phyloP scores from a whole-genome alignment of 768 basidiomycete genomes.

The Postia placenta region DNA sequence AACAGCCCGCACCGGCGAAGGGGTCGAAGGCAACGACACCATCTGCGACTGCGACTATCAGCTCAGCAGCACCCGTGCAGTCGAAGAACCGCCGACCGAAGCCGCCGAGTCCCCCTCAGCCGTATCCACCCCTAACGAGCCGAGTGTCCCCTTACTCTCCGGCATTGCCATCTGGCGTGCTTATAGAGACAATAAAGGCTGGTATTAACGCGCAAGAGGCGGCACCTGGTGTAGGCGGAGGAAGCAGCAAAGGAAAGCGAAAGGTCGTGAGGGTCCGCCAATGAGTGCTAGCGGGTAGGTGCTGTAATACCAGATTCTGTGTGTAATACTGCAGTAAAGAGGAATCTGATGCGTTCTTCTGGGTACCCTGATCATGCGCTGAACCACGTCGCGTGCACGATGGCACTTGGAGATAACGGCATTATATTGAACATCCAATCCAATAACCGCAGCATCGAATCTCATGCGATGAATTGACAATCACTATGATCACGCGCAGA shows the following conservation, averaged over 20 bases:
- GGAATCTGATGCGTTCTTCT: background rate
- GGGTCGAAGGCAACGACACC: conserved; percentile 13
- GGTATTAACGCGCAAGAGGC: conserved; percentile 67
- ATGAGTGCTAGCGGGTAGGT: conserved; percentile 24
- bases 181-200: conserved; percentile 80
- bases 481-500: too few relatives aligned
- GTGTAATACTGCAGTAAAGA: background rate
- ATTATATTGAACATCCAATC: too few relatives aligned
- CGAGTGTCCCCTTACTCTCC: conserved; percentile 81
- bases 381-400: too few relatives aligned
- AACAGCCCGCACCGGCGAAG: conserved; percentile 21
- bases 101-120: conserved; percentile 71
- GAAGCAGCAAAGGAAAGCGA: conserved; percentile 64
- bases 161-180: conserved; percentile 65
- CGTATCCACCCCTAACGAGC: conserved; percentile 63
- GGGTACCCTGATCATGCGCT: too few relatives aligned
- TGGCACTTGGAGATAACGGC: too few relatives aligned
- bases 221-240: conserved; percentile 26
- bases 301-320: background rate
- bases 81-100: conserved; percentile 22
- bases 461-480: too few relatives aligned
- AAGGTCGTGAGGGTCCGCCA: conserved; percentile 76
- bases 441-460: too few relatives aligned
- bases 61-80: conserved; percentile 18
- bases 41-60: conserved; percentile 18